phyloP scores from a whole-genome alignment of 2,329 filamentous ascomycete genomes.

The Thielaviopsis ethacetica region DNA sequence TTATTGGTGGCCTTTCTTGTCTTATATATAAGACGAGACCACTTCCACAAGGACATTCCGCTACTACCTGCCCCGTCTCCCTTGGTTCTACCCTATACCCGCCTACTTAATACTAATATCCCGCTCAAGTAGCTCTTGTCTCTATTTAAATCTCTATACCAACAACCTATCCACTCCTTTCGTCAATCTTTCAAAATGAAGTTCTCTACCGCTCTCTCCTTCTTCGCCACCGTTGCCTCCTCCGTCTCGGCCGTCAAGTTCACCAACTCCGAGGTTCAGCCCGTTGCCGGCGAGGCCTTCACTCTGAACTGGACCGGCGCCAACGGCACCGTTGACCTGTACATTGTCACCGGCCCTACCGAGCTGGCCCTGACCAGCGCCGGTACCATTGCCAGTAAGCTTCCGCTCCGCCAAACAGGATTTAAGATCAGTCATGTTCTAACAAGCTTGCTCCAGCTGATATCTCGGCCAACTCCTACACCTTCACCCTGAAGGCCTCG shows the following conservation, averaged over 20 bases:
- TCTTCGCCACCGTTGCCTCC: slow-evolving; percentile 30
- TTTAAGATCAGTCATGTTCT: not conserved
- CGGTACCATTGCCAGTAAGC: slow-evolving; percentile 35
- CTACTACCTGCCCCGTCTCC: too few species aligned
- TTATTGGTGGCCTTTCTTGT: too few species aligned
- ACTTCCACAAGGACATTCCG: too few species aligned
- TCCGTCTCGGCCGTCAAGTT: slow-evolving; percentile 28
- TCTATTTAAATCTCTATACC: not conserved
- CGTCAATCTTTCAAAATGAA: slow-evolving; percentile 31
- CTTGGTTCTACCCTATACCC: not conserved
- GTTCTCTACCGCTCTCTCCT: slow-evolving; percentile 32
- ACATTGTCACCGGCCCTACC: slow-evolving; percentile 35
- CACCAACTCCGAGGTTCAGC: slow-evolving; percentile 29
- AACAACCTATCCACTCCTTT: not conserved
- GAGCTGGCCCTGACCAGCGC: slow-evolving; percentile 26
- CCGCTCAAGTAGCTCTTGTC: not conserved
- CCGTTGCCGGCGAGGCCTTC: slow-evolving; percentile 34
- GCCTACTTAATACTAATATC: not conserved
- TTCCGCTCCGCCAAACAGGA: not conserved
- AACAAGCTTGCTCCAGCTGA: slow-evolving; percentile 17
- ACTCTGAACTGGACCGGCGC: slow-evolving; percentile 34
- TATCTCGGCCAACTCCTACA: slow-evolving; percentile 21
- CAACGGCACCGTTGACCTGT: slow-evolving; percentile 31
- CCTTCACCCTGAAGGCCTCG: slow-evolving; percentile 21
- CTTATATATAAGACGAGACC: too few species aligned